Conservation (phyloP, 2,329 filamentous ascomycete species). For the Cladorrhinum sp. region DNA sequence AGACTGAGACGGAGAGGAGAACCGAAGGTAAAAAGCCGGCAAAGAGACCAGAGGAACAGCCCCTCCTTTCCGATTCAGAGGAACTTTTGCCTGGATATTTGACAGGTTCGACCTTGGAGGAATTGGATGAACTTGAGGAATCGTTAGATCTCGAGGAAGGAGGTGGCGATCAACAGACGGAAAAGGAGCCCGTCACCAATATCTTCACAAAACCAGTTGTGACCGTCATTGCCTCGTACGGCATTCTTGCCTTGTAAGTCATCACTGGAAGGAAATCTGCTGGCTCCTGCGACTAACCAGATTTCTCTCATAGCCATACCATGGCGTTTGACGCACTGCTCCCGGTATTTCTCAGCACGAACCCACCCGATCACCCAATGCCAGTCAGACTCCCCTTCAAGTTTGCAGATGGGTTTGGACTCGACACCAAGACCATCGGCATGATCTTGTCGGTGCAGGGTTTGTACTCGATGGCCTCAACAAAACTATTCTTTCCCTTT, state of each 20-base stretch:
- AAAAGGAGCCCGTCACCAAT: slow-evolving; percentile 29
- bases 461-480: slow-evolving; percentile 82
- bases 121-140: slow-evolving; percentile 25
- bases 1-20: slow-evolving; percentile 11
- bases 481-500: slow-evolving; percentile 78
- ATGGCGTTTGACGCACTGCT: slow-evolving; percentile 95
- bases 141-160: slow-evolving; percentile 34
- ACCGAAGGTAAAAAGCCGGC: slow-evolving; percentile 34
- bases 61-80: slow-evolving; percentile 48
- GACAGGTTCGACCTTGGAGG: slow-evolving; percentile 47
- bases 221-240: slow-evolving; percentile 84
- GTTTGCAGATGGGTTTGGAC: slow-evolving; percentile 81
- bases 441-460: slow-evolving; percentile 87
- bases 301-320: slow-evolving; percentile 66
- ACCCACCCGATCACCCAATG: slow-evolving; percentile 45
- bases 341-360: slow-evolving; percentile 83
- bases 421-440: slow-evolving; percentile 80
- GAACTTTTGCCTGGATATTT: slow-evolving; percentile 68
- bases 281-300: slow-evolving; percentile 9
- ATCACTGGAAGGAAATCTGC: background rate
- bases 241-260: slow-evolving; percentile 90
- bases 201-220: slow-evolving; percentile 83
- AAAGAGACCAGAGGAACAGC: slow-evolving; percentile 34
- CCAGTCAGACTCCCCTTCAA: slow-evolving; percentile 71
- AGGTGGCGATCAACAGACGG: slow-evolving; percentile 17